Evolutionary conservation across 139 green algal genomes (phyloP).

Genomic region (Chlamydomonas sp.): DNA sequence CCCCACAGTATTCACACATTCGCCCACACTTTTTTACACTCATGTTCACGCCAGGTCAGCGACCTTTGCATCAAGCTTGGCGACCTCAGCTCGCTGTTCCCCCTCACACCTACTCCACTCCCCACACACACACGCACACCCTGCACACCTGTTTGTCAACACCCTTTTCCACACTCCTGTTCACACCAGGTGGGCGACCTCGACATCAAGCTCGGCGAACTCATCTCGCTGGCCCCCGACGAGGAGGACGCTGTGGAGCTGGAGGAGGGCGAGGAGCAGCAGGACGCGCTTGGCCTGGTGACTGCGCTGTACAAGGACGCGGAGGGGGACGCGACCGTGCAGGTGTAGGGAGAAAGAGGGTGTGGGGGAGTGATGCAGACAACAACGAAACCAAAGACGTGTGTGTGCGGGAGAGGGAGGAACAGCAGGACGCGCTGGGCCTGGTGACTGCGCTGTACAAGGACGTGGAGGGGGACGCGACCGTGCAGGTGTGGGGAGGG

Average conservation of each 20-base stretch:
- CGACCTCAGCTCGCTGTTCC: no score
- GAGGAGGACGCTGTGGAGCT: slow-evolving; percentile 13
- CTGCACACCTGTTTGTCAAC: neutral
- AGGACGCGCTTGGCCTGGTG: slow-evolving; percentile 55
- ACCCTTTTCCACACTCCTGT: neutral
- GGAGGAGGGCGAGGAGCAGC: slow-evolving; percentile 25
- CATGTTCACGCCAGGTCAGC: no score
- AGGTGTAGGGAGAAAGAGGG: slow-evolving; percentile 23
- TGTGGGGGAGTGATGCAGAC: no score
- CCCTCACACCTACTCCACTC: no score
- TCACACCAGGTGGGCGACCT: slow-evolving; percentile 14
- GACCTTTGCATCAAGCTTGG: no score
- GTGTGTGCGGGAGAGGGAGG: slow-evolving; percentile 12
- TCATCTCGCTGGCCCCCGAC: slow-evolving; percentile 34
- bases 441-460: slow-evolving; percentile 68
- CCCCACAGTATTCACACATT: no score
- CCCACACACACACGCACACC: neutral
- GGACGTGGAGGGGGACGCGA: slow-evolving; percentile 34
- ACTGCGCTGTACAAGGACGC: slow-evolving; percentile 62
- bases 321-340: slow-evolving; percentile 31
- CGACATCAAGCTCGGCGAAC: slow-evolving; percentile 39
- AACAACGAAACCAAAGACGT: slow-evolving; percentile 19
- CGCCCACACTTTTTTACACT: no score
- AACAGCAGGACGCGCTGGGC: slow-evolving; percentile 43
- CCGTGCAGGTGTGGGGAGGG: slow-evolving; percentile 32